These are phyloP conservation scores for Isatis lusitanica DNA, from an alignment of 441 rosid species.

Conservation along the genomic window DNA sequence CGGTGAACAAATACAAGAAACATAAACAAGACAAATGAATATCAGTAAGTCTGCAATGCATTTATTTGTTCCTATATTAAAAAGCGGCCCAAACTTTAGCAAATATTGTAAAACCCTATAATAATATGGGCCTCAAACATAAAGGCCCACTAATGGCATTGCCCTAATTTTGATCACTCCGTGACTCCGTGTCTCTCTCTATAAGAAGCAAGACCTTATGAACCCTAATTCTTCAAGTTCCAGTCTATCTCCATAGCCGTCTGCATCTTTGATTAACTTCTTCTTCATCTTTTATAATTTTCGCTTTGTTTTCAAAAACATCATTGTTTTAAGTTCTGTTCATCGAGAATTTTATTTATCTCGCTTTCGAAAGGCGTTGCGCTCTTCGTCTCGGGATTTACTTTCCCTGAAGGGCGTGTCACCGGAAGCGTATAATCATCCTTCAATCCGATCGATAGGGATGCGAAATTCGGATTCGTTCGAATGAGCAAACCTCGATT, in stretches of 20 bases:
- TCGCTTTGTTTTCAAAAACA: not conserved
- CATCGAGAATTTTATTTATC: not conserved
- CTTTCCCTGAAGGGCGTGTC: slow-evolving; percentile 59
- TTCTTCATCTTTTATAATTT: not conserved
- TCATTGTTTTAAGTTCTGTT: no score
- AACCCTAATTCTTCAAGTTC: not conserved
- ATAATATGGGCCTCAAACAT: not conserved
- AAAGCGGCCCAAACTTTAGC: not conserved
- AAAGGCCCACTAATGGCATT: not conserved
- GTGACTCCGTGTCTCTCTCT: not conserved
- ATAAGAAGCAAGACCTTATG: not conserved
- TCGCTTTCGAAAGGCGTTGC: slow-evolving; percentile 91
- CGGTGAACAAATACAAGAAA: no score
- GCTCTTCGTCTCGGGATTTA: slow-evolving; percentile 45
- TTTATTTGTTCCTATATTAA: no score
- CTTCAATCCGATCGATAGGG: slow-evolving; percentile 31
- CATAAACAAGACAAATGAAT: no score
- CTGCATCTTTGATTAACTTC: not conserved
- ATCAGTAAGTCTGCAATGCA: no score
- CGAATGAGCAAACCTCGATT: not conserved
- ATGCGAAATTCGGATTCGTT: slow-evolving; percentile 25
- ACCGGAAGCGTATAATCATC: slow-evolving; percentile 66
- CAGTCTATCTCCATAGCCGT: not conserved
- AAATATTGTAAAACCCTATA: not conserved
- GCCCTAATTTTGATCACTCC: not conserved